Base-by-base conservation (phyloP, 2,329 filamentous ascomycete genomes). In the Microdochium trichocladiopsis region DNA sequence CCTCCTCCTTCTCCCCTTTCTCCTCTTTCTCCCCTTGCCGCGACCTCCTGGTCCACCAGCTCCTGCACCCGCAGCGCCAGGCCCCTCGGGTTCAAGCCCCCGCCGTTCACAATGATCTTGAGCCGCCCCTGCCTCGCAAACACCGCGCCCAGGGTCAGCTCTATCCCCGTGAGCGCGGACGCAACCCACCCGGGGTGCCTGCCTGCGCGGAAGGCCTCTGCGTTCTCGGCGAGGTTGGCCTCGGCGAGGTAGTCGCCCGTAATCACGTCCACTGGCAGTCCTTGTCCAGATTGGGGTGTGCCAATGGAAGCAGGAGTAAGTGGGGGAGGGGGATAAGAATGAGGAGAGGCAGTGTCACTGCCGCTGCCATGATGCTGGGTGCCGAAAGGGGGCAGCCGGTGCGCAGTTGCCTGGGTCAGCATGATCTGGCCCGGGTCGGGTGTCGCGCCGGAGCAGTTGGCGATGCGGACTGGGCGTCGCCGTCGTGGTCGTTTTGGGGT, bases 371-470 rank as follows among this genome's bases (percentile, higher is more conserved):
- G n/a, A n/a, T n/a, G n/a, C n/a, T n/a, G n/a, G n/a, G n/a, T n/a
- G n/a, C n/a, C n/a, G n/a, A n/a, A n/a, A n/a, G n/a, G n/a, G n/a
- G n/a, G n/a, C n/a, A 92, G 79, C 52, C 88, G 77, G 68, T 90
- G 90, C 14, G 82, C 83, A 1, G 84, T 74, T 5, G 85, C 73
- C 4, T 79, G 83, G 10, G 85, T 76, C n/a, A 83, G 80, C 57
- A 91, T 89, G n/a, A 83, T 87, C 57, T 87, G 81, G 51, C 89
- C 89, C 60, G 87, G 86, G 41, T 78, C 72, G 50, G 86, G 72
- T 3, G 85, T 84, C 11, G 86, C 87, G 28, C 28, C 28, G 28
- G 28, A 33, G 28, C 28, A 33, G 28, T 33, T 33, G 28, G 28
- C 28, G 28, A 33, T 33, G 28, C 28, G 28, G 28, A 33, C 28